Base-by-base conservation (phyloP, 345 rosid genomes). In the Brassica juncea region DNA sequence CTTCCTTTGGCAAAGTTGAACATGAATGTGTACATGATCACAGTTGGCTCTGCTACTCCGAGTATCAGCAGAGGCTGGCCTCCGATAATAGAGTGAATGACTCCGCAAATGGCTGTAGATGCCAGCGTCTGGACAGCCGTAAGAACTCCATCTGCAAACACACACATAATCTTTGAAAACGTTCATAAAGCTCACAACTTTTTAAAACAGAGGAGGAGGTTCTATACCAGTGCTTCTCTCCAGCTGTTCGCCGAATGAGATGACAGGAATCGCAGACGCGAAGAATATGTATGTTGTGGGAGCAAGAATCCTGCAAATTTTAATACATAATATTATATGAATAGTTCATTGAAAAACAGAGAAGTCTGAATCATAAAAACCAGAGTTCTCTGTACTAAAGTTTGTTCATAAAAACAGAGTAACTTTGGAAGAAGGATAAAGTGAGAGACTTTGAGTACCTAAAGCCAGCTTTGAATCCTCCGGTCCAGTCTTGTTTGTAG, bases 31-130 rank as follows among this genome's bases (percentile, higher is more conserved):
- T 92, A 94, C 98, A 94, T 92, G 70, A 94, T 90, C 23, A 94
- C 99, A 49, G 99, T 94, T 28, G 99, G 99, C 86, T 94, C 99
- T 8, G 99, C 99, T 64, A 94, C 99, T 79, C 99, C 99, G 4
- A 94, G 87, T 47, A 94, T 91, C 81, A 94, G 89, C 78, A 94
- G 79, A 49, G 99, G 97, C 72, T 94, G 99, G 34, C 99, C 99
- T 27, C 99, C 99, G 4, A 92, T 77, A 70, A 92, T 86, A 2
- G 99, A 94, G 87, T 94, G 99, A 70, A 92, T 88, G 81, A 92
- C 83, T 66, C 99, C 99, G 28, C 97, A 89, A 64, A 91, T 78
- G 21, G 95, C 91, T 0, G 99, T 94, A 6, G 99, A 94, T 30
- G 90, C 97, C 15, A 94, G 84, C 52, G 99, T 92, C 79, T 94